phyloP scores from a whole-genome alignment of 768 basidiomycete genomes.

The Boletus pseudopeckii region DNA sequence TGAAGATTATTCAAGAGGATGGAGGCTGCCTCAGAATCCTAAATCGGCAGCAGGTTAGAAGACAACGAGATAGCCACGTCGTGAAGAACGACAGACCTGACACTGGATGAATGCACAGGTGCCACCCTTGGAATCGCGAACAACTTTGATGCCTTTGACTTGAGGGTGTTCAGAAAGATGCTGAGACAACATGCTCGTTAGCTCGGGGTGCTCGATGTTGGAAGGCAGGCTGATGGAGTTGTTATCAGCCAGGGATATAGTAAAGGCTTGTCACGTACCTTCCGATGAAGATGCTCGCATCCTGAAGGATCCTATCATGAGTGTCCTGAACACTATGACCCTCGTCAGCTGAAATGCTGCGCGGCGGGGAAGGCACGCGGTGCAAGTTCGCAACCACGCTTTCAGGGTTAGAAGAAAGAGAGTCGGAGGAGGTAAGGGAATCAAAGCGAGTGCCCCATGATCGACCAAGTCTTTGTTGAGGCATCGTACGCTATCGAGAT shows the following conservation, averaged over 20 bases:
- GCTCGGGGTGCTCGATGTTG: constrained; percentile 61
- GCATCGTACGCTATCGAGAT: constrained; percentile 37
- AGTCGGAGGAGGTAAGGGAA: constrained; percentile 51
- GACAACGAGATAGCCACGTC: neutral
- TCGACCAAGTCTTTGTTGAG: constrained; percentile 42
- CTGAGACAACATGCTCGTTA: constrained; percentile 55
- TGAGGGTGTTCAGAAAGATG: constrained; percentile 66
- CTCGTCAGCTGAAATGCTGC: constrained; percentile 16
- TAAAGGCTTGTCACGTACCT: constrained; percentile 45
- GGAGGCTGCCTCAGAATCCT: constrained; percentile 60
- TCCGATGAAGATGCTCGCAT: constrained; percentile 82
- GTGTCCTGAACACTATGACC: constrained; percentile 35
- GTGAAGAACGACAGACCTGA: constrained; percentile 46
- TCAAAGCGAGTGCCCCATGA: constrained; percentile 76
- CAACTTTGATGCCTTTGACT: constrained; percentile 65
- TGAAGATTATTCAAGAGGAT: constrained; percentile 59
- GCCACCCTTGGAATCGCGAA: constrained; percentile 72
- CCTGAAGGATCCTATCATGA: constrained; percentile 55
- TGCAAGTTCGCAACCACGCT: constrained; percentile 6
- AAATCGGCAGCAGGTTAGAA: neutral
- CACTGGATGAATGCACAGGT: constrained; percentile 86
- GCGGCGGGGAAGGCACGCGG: constrained; percentile 14
- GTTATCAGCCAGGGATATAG: constrained; percentile 6
- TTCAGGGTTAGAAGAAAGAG: constrained; percentile 38
- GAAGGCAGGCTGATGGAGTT: constrained; percentile 55